Percentiles rank a stretch among this genome's conserved stretches.
These are phyloP conservation scores for Acrodontium crateriforme DNA, from an alignment of 2,329 filamentous ascomycete genomes.

Conservation along the genomic window DNA sequence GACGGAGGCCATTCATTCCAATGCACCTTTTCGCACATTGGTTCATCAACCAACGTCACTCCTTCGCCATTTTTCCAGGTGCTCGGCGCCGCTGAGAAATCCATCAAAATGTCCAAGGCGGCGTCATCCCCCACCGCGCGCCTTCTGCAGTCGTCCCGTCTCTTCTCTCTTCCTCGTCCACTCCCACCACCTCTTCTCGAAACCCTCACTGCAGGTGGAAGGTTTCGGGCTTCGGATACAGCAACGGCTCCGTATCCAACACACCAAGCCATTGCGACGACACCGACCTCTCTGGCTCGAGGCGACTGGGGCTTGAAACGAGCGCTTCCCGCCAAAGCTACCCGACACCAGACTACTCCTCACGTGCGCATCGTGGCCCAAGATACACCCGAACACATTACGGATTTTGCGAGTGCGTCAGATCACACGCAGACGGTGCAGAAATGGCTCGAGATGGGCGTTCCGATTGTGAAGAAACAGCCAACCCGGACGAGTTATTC, in stretches of 20 bases:
- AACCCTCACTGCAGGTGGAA: constrained; percentile 32
- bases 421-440: constrained; percentile 68
- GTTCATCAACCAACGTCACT: too few species aligned
- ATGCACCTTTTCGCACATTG: too few species aligned
- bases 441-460: constrained; percentile 73
- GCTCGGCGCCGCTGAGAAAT: too few species aligned
- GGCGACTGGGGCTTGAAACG: constrained; percentile 94
- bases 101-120: constrained; percentile 27
- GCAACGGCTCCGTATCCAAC: constrained; percentile 70
- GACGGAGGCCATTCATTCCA: too few species aligned
- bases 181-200: constrained; percentile 46
- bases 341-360: constrained; percentile 54
- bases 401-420: constrained; percentile 71
- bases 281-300: constrained; percentile 53
- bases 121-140: constrained; percentile 45
- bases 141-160: constrained; percentile 71
- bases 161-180: constrained; percentile 74
- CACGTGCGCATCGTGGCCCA: constrained; percentile 62
- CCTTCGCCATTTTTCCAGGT: too few species aligned
- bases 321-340: constrained; percentile 62
- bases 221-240: constrained; percentile 45
- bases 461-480: constrained; percentile 52
- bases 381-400: constrained; percentile 77
- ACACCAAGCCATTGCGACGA: constrained; percentile 68
- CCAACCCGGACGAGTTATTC: constrained; percentile 11